Base-by-base conservation (phyloP, 768 basidiomycete species). In the Mycena albidolilacea region DNA sequence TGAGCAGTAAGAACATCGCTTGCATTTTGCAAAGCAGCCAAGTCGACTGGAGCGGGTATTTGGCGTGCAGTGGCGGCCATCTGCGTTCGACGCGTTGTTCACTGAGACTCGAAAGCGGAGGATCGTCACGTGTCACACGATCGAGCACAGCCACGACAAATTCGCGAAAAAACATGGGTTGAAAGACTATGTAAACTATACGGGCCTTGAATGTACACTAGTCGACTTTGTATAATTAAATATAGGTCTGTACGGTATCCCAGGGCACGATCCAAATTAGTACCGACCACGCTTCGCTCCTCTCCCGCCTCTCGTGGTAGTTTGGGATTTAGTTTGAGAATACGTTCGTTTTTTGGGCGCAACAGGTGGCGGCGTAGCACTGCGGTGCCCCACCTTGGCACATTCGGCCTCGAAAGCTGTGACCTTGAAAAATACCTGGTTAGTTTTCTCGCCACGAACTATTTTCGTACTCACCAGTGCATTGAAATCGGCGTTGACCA, bases 1-100 rank as follows among this genome's bases (percentile, higher is more conserved):
- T 90, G 89, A 61, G 93, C 93, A 67, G 91, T 87, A 38, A 96
- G 79, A 43, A 93, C 86, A 70, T 87, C 85, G 77, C 91, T 91
- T 11, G 94, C 94, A 78, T 84, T 89, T 77, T 90, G 88, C 55
- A 96, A 83, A 23, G 90, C 87, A 57, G 84, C 79, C 62, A 95
- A 82, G 81, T 95, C 93, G 37, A 93, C 86, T 54, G 82, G 80
- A 37, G 79, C 74, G 17, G 81, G 79, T 73, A 84, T 85, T 41
- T 72, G 73, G 41, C 67, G 30, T 52, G 77, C 19, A 39, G 63
- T 52, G 48, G 71, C 63, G 41, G 73, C 67, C 75, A 67, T 67
- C 23, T 38, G 15, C 12, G 5, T 15, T 7, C n/a, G 35, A 57
- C 55, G 55, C 55, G 55, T 37, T n/a, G 37, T 39, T 61, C 59